Base-by-base conservation (phyloP, 257 asterid species). In the Solanum stenotomum region DNA sequence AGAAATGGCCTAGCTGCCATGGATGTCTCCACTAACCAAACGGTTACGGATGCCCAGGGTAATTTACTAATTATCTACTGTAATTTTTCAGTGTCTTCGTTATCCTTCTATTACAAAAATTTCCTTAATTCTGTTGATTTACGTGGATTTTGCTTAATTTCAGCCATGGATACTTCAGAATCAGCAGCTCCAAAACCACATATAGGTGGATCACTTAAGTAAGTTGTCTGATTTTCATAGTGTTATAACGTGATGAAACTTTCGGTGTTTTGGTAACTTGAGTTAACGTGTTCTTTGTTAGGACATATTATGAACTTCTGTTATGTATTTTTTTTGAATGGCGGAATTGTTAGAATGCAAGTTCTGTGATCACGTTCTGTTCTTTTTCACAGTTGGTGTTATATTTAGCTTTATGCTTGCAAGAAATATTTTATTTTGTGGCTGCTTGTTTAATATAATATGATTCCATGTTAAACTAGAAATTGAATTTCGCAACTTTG, bases 131-230 rank as follows among this genome's bases (percentile, higher is more conserved):
- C n/a, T 44, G 67, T 79, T 16, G 25, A 44, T 29, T 79, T 79
- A 25, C 23, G 6, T 46, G 85, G 46, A 42, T 42, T 27, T 27
- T 81, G 15, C 27, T 44, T 81, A 40, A 49, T 78, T 88, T 61
- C 84, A 95, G 98, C 92, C 12, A 94, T 95, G 96, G 96, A 93
- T 27, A 92, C 95, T 22, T 92, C 95, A 7, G 96, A 93, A 84
- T 87, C 92, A n/a, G 88, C 78, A 74, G 89, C 87, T 88, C 33
- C 91, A 16, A 68, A 85, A 23, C 44, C 61, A 79, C 82, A 90
- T 34, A 38, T 67, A 35, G 91, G 91, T 81, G 92, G 89, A 56
- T 1, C 82, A 13, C 91, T 85, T 33, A 88, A 91, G 96, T 93
- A 10, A 91, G 93, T 84, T 44, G 15, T 27, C 65, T 81, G 29